Evolutionary conservation across 768 basidiomycete genomes (phyloP).

Genomic region (Pilatotrama ljubarskyi): DNA sequence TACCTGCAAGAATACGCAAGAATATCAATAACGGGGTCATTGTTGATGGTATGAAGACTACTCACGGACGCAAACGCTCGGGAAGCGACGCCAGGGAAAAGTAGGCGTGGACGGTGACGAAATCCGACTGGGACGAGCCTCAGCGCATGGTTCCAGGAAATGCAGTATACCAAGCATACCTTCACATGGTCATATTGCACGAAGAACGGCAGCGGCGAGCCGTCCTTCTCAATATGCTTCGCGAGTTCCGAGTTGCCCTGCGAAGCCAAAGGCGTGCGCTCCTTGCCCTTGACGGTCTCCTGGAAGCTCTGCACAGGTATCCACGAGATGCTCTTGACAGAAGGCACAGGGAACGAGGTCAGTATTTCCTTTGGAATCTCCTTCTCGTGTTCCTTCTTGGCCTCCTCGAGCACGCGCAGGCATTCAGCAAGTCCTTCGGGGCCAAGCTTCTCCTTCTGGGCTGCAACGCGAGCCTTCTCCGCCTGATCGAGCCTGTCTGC

Average conservation of each 20-base stretch:
- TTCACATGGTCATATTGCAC: conserved; percentile 93
- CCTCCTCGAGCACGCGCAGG: conserved; percentile 66
- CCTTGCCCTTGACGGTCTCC: conserved; percentile 56
- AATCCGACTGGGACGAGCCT: conserved; percentile 63
- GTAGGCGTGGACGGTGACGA: conserved; percentile 77
- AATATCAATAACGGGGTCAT: neutral
- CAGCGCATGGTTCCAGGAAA: neutral
- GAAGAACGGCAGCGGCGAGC: conserved; percentile 75
- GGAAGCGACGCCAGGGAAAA: conserved; percentile 78
- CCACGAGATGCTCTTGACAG: conserved; percentile 90
- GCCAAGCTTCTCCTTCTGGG: conserved; percentile 71
- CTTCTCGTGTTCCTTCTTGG: conserved; percentile 83
- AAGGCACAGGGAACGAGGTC: conserved; percentile 85
- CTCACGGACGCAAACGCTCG: conserved; percentile 73
- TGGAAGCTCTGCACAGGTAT: conserved; percentile 73
- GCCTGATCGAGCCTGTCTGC: conserved; percentile 78
- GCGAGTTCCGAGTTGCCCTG: conserved; percentile 47
- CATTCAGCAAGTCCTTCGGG: conserved; percentile 76
- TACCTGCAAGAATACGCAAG: conserved; percentile 57
- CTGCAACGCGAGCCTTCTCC: conserved; percentile 75
- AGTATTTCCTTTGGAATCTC: conserved; percentile 83
- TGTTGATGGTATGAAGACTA: neutral
- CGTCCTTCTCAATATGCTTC: conserved; percentile 67
- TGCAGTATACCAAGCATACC: conserved; percentile 40
- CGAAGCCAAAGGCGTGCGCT: conserved; percentile 28